These are phyloP conservation scores for Wickerhamomyces pijperi DNA, from an alignment of 805 yeast genomes.

Conservation along the genomic window DNA sequence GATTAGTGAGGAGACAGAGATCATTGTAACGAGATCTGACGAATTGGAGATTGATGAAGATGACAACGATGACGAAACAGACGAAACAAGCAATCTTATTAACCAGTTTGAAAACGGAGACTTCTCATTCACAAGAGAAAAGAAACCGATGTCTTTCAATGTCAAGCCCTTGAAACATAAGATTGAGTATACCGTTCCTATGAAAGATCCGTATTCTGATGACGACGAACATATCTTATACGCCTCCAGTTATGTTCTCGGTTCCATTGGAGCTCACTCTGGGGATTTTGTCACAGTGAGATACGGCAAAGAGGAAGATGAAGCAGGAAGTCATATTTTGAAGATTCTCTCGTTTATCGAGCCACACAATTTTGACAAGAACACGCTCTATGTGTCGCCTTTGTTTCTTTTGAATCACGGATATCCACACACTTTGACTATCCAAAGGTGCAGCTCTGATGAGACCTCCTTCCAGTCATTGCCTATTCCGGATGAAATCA, in stretches of 20 bases:
- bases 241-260: conserved; percentile 36
- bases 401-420: conserved; percentile 40
- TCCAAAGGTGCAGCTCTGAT: conserved; percentile 4
- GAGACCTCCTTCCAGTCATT: conserved; percentile 14
- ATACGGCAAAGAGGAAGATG: background rate
- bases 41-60: background rate
- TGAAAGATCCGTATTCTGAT: conserved; percentile 17
- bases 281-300: conserved; percentile 53
- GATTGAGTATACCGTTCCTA: conserved; percentile 5
- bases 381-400: conserved; percentile 50
- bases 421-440: conserved; percentile 17
- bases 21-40: conserved; percentile 36
- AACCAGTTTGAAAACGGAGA: conserved; percentile 3
- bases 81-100: background rate
- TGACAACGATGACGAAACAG: conserved; percentile 1
- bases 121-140: conserved; percentile 4
- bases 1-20: conserved; percentile 32
- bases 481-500: conserved; percentile 50
- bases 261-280: conserved; percentile 49
- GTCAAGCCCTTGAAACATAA: conserved; percentile 2
- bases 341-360: conserved; percentile 50
- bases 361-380: conserved; percentile 36
- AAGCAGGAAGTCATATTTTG: conserved; percentile 4
- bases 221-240: conserved; percentile 37
- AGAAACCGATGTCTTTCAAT: conserved; percentile 1